Percentiles rank a stretch among this genome's conserved stretches.
phyloP scores from a whole-genome alignment of 768 basidiomycete genomes.

The Pseudohyphozyma bogoriensis region DNA sequence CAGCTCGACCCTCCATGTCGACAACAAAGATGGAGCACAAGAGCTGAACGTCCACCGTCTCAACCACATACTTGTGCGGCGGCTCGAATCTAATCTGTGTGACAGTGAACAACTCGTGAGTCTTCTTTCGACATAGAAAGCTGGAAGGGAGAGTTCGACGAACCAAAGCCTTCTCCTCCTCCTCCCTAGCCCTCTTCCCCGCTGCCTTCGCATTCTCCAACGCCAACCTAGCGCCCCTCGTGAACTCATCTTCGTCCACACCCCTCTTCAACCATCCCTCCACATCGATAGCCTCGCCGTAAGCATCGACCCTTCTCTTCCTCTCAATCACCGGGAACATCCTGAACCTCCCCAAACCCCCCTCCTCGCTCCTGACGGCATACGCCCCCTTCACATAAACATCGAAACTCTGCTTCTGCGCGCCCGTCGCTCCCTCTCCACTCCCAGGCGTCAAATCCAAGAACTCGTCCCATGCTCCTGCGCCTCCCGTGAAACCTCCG shows the following conservation, averaged over 20 bases:
- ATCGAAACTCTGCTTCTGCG: constrained; percentile 89
- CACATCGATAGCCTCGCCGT: constrained; percentile 89
- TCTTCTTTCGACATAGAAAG: not conserved
- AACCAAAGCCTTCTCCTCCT: constrained; percentile 54
- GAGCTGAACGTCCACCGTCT: constrained; percentile 64
- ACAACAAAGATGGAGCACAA: constrained; percentile 81
- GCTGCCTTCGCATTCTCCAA: constrained; percentile 60
- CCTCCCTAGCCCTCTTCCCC: constrained; percentile 50
- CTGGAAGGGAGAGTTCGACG: not conserved
- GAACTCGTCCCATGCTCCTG: constrained; percentile 25
- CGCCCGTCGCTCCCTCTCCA: constrained; percentile 43
- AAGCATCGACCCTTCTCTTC: constrained; percentile 83
- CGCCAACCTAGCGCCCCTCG: constrained; percentile 49
- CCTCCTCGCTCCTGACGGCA: constrained; percentile 5
- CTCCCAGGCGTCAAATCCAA: constrained; percentile 8
- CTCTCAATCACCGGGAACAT: constrained; percentile 98
- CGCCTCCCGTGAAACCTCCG: constrained; percentile 27
- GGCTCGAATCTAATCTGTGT: constrained; percentile 46
- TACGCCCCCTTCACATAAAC: constrained; percentile 55
- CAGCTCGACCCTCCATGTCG: constrained; percentile 92
- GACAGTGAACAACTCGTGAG: not conserved
- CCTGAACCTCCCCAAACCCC: constrained; percentile 51
- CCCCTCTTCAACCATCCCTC: constrained; percentile 92
- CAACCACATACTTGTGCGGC: constrained; percentile 80
- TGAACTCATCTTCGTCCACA: constrained; percentile 64